A percentile compares a stretch with the other conserved stretches of the same genome.
Conservation (phyloP, 106 monocot species). For the Cymbidium sinense region DNA sequence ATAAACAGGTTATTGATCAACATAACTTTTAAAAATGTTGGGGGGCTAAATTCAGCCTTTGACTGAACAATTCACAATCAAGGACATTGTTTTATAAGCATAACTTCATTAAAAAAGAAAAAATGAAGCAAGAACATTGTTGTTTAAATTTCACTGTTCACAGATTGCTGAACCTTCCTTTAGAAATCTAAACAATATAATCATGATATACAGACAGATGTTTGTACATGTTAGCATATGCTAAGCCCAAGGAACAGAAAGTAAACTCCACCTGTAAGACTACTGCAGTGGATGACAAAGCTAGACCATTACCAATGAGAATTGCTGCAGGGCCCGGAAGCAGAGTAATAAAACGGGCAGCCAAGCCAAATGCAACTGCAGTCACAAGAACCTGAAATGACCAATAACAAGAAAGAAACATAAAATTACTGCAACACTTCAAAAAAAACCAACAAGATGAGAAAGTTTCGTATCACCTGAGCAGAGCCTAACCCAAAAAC, state of each 20-base stretch:
- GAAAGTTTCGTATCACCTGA: slow-evolving; percentile 52
- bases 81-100: background rate
- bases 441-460: slow-evolving; percentile 8
- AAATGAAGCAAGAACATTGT: slow-evolving; percentile 1
- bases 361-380: slow-evolving; percentile 62
- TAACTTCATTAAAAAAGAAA: background rate
- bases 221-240: slow-evolving; percentile 1
- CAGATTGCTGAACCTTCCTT: background rate
- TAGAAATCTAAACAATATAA: slow-evolving; percentile 3
- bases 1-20: too few relatives aligned
- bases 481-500: slow-evolving; percentile 96
- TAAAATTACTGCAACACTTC: background rate
- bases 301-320: slow-evolving; percentile 92
- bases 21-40: too few relatives aligned
- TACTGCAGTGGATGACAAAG: slow-evolving; percentile 92
- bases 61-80: background rate
- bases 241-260: background rate
- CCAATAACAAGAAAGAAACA: slow-evolving; percentile 5
- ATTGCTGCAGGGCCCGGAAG: slow-evolving; percentile 89
- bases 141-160: background rate
- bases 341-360: slow-evolving; percentile 47
- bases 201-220: background rate
- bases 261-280: slow-evolving; percentile 70
- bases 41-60: background rate
- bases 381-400: slow-evolving; percentile 79